These are phyloP conservation scores for Apophysomyces variabilis DNA, from an alignment of 371 early-diverging fungal species.

Conservation along the genomic window DNA sequence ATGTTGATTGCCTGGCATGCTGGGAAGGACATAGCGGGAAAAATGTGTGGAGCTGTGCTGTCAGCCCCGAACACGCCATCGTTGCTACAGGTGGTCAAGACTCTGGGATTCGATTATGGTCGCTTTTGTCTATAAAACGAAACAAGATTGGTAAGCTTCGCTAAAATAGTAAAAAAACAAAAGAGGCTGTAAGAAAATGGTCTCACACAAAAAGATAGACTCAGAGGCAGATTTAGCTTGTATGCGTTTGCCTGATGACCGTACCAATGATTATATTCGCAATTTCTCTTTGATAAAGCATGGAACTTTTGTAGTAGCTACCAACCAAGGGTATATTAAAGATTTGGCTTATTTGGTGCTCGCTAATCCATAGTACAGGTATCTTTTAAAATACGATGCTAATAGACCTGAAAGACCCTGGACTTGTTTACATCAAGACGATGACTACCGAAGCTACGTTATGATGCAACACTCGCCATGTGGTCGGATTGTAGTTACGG, in stretches of 20 bases:
- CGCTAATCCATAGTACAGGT: conserved; percentile 21
- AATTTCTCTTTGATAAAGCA: conserved; percentile 56
- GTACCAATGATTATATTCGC: conserved; percentile 46
- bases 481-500: conserved; percentile 61
- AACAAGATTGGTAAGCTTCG: conserved; percentile 58
- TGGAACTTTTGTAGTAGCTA: conserved; percentile 36
- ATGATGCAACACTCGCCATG: conserved; percentile 63
- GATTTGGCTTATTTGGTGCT: neutral
- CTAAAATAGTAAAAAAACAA: neutral
- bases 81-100: conserved; percentile 85
- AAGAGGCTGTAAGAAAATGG: no score
- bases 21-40: conserved; percentile 85
- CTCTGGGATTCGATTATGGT: conserved; percentile 79
- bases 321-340: conserved; percentile 41
- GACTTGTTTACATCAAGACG: conserved; percentile 37
- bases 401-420: conserved; percentile 30
- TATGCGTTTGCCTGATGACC: conserved; percentile 28
- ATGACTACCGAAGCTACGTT: conserved; percentile 55
- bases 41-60: conserved; percentile 83
- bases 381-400: conserved; percentile 49
- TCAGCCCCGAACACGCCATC: conserved; percentile 51
- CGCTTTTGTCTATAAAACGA: conserved; percentile 54
- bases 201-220: conserved; percentile 19
- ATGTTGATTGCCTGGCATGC: conserved; percentile 64
- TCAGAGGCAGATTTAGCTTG: conserved; percentile 46